Percentiles rank a stretch among this genome's conserved stretches.
Conservation (phyloP, 148 eudicot species). For the Rhododendron henanense region DNA sequence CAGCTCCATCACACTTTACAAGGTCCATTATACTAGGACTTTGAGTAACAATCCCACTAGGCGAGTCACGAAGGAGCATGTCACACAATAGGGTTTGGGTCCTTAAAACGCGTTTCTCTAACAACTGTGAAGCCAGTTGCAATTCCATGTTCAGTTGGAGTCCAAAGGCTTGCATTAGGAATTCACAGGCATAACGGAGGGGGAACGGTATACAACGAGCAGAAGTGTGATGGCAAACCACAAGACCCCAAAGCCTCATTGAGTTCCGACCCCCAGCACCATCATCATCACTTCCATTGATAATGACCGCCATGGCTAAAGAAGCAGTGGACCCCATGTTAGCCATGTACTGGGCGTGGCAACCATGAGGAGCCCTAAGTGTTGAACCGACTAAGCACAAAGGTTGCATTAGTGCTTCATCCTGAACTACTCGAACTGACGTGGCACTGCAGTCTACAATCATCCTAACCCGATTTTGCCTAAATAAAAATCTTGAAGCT, state of each 20-base stretch:
- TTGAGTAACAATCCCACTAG: slow-evolving; percentile 78
- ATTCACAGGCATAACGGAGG: slow-evolving; percentile 89
- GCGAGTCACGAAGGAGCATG: slow-evolving; percentile 86
- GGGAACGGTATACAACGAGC: slow-evolving; percentile 80
- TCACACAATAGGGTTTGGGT: slow-evolving; percentile 93
- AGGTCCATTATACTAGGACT: slow-evolving; percentile 89
- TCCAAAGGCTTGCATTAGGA: slow-evolving; percentile 96
- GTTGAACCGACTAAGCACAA: slow-evolving; percentile 86
- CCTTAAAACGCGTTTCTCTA: slow-evolving; percentile 71
- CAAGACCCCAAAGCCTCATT: slow-evolving; percentile 93
- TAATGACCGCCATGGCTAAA: slow-evolving; percentile 79
- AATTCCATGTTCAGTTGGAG: slow-evolving; percentile 90
- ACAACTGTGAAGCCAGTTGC: slow-evolving; percentile 63
- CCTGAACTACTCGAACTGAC: slow-evolving; percentile 68
- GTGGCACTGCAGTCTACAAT: slow-evolving; percentile 82
- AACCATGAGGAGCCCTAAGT: slow-evolving; percentile 91
- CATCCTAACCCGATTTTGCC: slow-evolving; percentile 87
- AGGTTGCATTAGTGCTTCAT: slow-evolving; percentile 62
- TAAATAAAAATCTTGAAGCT: slow-evolving; percentile 89
- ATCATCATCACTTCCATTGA: slow-evolving; percentile 72
- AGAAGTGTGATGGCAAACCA: slow-evolving; percentile 92
- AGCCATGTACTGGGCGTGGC: slow-evolving; percentile 95
- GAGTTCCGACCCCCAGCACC: slow-evolving; percentile 37
- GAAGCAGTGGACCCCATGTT: slow-evolving; percentile 95
- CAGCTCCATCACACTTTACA: slow-evolving; percentile 95